These are phyloP conservation scores for Neonothopanus nambi DNA, from an alignment of 1,284 basidiomycete genomes.

Conservation along the genomic window DNA sequence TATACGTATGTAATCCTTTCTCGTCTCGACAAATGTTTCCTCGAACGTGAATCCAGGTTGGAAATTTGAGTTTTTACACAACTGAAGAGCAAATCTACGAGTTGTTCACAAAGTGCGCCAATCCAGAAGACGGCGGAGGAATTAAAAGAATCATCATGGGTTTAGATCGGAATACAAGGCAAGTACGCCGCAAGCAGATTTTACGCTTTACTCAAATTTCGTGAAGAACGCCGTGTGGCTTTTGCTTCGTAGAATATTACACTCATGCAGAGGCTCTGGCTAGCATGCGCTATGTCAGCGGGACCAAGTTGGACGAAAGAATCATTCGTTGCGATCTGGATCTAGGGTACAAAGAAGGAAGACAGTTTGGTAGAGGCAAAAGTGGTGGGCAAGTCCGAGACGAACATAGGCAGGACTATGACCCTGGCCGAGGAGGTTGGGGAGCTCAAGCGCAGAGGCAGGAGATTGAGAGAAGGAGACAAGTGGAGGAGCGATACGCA, in stretches of 20 bases:
- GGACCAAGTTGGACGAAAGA: slow-evolving; percentile 98
- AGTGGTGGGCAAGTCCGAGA: slow-evolving; percentile 96
- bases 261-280: slow-evolving; percentile 93
- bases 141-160: slow-evolving; percentile 99
- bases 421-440: slow-evolving; percentile 95
- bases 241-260: slow-evolving; percentile 99
- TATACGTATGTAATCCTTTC: slow-evolving; percentile 59
- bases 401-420: slow-evolving; percentile 97
- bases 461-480: slow-evolving; percentile 73
- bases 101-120: slow-evolving; percentile 91
- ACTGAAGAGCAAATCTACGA: slow-evolving; percentile 99
- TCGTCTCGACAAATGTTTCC: slow-evolving; percentile 1
- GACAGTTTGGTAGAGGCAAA: slow-evolving; percentile 96
- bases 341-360: slow-evolving; percentile 95
- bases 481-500: slow-evolving; percentile 89
- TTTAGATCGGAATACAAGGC: slow-evolving; percentile 93
- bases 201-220: slow-evolving; percentile 1
- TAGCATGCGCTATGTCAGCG: slow-evolving; percentile 91
- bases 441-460: slow-evolving; percentile 82
- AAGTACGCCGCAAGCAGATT: slow-evolving; percentile 21
- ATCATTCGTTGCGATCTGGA: slow-evolving; percentile 98
- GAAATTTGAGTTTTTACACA: slow-evolving; percentile 96
- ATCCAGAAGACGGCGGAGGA: slow-evolving; percentile 88
- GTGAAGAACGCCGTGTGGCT: slow-evolving; percentile 92
- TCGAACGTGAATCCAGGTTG: slow-evolving; percentile 60